Conservation (phyloP, 768 basidiomycete species). For the Mycena albidolilacea region DNA sequence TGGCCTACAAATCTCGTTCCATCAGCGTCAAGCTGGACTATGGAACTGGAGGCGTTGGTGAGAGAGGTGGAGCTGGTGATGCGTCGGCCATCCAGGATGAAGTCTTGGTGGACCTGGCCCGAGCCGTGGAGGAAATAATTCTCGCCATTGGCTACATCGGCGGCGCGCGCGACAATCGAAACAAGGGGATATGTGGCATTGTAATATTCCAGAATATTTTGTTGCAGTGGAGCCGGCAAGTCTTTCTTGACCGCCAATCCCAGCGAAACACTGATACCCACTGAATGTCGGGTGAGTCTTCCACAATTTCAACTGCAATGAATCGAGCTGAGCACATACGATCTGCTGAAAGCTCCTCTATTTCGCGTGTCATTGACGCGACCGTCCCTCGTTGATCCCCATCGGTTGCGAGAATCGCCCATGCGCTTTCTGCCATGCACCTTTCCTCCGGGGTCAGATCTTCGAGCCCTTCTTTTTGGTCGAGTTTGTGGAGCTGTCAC, state of each 20-base stretch:
- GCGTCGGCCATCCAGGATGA: slow-evolving; percentile 8
- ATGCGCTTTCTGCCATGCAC: slow-evolving; percentile 4
- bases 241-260: neutral
- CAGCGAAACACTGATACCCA: slow-evolving; percentile 8
- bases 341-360: slow-evolving; percentile 6
- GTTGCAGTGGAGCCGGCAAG: neutral
- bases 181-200: neutral
- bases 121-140: slow-evolving; percentile 4
- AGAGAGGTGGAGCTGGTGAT: slow-evolving; percentile 18
- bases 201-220: slow-evolving; percentile 2
- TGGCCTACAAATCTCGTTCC: slow-evolving; percentile 28
- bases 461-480: neutral
- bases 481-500: slow-evolving; percentile 3
- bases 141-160: neutral
- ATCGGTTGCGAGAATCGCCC: slow-evolving; percentile 11
- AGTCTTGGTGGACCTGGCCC: neutral
- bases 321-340: neutral
- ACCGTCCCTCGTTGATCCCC: slow-evolving; percentile 10
- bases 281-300: neutral
- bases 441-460: slow-evolving; percentile 13
- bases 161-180: neutral
- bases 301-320: neutral
- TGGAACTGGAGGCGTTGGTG: neutral
- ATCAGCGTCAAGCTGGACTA: slow-evolving; percentile 24
- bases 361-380: slow-evolving; percentile 9